Evolutionary conservation across 78 protist species (phyloP).

Genomic region (Cavenderia fasciculata): DNA sequence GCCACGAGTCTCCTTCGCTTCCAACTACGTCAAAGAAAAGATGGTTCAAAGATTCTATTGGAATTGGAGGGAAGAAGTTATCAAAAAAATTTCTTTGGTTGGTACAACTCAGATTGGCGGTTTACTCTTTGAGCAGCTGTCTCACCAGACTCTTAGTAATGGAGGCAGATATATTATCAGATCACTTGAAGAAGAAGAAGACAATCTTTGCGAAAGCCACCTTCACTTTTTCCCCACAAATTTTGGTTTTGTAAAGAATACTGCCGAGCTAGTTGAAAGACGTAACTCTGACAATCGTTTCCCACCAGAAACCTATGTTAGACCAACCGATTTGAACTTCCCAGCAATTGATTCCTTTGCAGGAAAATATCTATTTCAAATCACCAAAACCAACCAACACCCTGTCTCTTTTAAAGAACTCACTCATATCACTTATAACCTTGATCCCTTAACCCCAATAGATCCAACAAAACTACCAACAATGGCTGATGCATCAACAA

Average conservation of each 20-base stretch:
- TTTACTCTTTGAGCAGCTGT: not conserved
- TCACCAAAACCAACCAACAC: not conserved
- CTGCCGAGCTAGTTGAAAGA: not conserved
- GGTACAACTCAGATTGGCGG: not conserved
- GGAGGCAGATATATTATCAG: slow-evolving; percentile 1
- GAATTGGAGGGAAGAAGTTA: no score
- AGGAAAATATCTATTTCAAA: not conserved
- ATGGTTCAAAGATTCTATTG: not conserved
- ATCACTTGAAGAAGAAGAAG: no score
- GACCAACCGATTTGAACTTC: not conserved
- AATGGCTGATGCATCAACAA: no score
- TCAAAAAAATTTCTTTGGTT: no score
- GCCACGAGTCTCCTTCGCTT: not conserved
- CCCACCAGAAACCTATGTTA: not conserved
- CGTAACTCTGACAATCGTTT: not conserved
- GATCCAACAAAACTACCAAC: no score
- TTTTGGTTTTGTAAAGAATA: no score
- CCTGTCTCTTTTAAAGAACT: not conserved
- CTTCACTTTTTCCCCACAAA: no score
- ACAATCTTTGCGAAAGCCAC: no score
- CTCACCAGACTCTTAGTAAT: not conserved
- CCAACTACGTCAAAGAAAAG: not conserved
- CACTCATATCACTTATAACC: not conserved
- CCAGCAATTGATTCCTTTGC: not conserved
- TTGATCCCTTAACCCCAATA: not conserved